These are phyloP conservation scores for Syncephalis fuscata DNA, from an alignment of 371 early-diverging fungal genomes.

Conservation along the genomic window DNA sequence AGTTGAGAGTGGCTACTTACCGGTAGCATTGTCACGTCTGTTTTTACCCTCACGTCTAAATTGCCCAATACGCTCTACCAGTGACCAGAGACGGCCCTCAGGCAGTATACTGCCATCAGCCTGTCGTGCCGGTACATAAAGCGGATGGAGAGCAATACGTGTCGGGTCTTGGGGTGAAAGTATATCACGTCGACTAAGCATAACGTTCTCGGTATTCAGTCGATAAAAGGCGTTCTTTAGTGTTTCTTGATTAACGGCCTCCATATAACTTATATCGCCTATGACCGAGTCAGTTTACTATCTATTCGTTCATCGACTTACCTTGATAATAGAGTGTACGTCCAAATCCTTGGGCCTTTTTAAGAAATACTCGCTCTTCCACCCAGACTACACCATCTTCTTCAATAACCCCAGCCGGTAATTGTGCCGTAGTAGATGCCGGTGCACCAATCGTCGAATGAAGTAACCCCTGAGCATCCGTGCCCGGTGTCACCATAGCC, in stretches of 20 bases:
- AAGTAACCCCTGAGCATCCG: background rate
- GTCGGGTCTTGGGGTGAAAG: too few relatives aligned
- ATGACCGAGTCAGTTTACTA: too few relatives aligned
- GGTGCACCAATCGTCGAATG: conserved; percentile 8
- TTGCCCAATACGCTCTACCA: conserved; percentile 68
- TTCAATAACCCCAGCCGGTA: background rate
- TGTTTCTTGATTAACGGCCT: conserved; percentile 76
- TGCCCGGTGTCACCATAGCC: too few relatives aligned
- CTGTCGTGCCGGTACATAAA: conserved; percentile 31
- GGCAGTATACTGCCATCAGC: conserved; percentile 29
- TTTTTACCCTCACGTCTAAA: conserved; percentile 80
- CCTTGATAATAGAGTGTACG: conserved; percentile 71
- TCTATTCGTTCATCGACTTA: too few relatives aligned
- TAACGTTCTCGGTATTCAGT: conserved; percentile 44
- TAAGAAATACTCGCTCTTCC: conserved; percentile 45
- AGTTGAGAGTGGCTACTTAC: conserved; percentile 11
- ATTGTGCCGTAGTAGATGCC: conserved; percentile 9
- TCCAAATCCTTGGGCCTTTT: conserved; percentile 57
- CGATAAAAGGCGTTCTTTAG: conserved; percentile 56
- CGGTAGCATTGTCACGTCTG: conserved; percentile 69
- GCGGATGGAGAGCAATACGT: conserved; percentile 29
- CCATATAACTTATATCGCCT: conserved; percentile 53
- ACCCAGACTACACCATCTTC: conserved; percentile 25
- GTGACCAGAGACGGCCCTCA: conserved; percentile 54
- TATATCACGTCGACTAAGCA: conserved; percentile 28